Evolutionary conservation across 208 protist genomes (phyloP).

Genomic region (Acanthamoeba castellanii): DNA sequence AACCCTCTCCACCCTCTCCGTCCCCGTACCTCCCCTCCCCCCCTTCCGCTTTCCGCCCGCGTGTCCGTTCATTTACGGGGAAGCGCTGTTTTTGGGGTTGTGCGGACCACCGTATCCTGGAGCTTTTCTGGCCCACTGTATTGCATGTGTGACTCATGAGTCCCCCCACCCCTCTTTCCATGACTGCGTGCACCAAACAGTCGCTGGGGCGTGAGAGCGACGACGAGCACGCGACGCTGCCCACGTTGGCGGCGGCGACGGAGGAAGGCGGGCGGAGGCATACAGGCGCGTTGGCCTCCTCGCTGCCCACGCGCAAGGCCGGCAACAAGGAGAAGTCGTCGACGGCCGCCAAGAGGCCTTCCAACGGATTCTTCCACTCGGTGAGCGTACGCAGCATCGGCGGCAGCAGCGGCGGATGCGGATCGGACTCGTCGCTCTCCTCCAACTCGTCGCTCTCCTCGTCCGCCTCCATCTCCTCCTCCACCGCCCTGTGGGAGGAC

Average conservation of each 20-base stretch:
- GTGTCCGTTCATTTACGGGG: neutral
- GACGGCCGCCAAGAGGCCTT: neutral
- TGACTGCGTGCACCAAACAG: too few species aligned
- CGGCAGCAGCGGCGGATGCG: neutral
- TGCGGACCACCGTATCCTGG: neutral
- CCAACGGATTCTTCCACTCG: neutral
- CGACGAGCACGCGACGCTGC: too few species aligned
- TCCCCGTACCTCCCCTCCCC: neutral
- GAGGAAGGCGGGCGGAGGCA: neutral
- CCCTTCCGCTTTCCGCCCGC: neutral
- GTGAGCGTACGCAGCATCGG: neutral
- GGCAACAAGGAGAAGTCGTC: too few species aligned
- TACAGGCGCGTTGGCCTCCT: neutral
- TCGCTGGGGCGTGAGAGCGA: too few species aligned
- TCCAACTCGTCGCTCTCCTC: neutral
- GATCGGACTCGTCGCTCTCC: constrained; percentile 10
- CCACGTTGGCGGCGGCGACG: neutral
- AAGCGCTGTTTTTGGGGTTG: neutral
- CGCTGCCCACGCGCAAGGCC: too few species aligned
- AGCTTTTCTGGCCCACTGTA: neutral
- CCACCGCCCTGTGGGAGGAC: constrained; percentile 12
- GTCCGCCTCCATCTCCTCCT: neutral
- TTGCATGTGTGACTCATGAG: too few species aligned
- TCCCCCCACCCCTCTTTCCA: too few species aligned
- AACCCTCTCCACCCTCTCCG: neutral